Conservation (phyloP, 345 rosid species). For the Brassica juncea region DNA sequence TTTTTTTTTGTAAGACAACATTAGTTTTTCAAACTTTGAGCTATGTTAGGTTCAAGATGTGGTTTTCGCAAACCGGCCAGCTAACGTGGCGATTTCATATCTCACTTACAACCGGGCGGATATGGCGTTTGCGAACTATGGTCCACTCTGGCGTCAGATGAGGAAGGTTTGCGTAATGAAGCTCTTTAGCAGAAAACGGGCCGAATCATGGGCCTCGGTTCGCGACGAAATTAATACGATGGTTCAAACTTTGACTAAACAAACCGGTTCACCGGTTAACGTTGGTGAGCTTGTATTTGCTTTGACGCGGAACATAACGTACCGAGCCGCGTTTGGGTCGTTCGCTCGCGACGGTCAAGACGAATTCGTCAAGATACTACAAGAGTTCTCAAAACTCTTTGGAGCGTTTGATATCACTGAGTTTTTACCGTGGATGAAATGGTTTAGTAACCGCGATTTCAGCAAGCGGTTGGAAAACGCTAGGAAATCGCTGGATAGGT, state of each 20-base stretch:
- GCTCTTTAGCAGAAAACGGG: conserved; percentile 79
- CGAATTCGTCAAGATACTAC: conserved; percentile 65
- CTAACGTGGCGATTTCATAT: conserved; percentile 65
- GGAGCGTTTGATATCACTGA: conserved; percentile 82
- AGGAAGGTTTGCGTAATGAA: conserved; percentile 79
- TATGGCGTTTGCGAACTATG: conserved; percentile 94
- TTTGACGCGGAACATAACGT: conserved; percentile 66
- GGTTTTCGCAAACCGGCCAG: conserved; percentile 72
- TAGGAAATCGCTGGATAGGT: conserved; percentile 58
- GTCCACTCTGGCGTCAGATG: conserved; percentile 94
- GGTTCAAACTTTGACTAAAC: conserved; percentile 42
- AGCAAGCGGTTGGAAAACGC: conserved; percentile 58
- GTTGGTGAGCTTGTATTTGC: conserved; percentile 72
- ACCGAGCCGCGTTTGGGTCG: conserved; percentile 85
- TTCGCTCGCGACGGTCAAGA: conserved; percentile 62
- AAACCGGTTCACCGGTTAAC: conserved; percentile 51
- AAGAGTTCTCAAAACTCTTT: conserved; percentile 86
- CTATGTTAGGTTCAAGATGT: conserved; percentile 49
- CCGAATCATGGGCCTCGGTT: conserved; percentile 90
- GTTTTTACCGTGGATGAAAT: conserved; percentile 73
- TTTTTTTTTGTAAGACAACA: no score
- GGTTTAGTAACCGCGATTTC: conserved; percentile 59
- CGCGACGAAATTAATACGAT: conserved; percentile 67
- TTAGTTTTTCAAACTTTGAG: no score
- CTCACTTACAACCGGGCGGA: conserved; percentile 80